Evolutionary conservation across 2,329 filamentous ascomycete genomes (phyloP).

Genomic region (Colletotrichum falcatum): DNA sequence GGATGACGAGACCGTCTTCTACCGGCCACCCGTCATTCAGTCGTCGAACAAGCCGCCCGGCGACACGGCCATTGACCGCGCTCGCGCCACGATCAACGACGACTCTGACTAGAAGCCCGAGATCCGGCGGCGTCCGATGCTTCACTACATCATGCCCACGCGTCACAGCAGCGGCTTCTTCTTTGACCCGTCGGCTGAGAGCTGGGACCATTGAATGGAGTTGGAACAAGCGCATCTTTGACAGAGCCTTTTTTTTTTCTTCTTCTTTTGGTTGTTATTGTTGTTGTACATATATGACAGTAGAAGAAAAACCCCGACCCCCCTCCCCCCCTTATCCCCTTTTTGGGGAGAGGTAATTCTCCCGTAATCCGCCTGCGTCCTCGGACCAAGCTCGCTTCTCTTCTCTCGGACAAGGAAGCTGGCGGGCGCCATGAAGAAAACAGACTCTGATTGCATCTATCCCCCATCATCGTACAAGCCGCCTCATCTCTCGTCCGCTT

Average conservation of each 20-base stretch:
- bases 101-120: slow-evolving; percentile 65
- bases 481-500: slow-evolving; percentile 1
- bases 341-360: slow-evolving; percentile 18
- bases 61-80: slow-evolving; percentile 70
- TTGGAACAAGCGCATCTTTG: slow-evolving; percentile 28
- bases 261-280: slow-evolving; percentile 17
- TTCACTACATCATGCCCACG: slow-evolving; percentile 25
- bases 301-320: slow-evolving; percentile 38
- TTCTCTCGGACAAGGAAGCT: neutral
- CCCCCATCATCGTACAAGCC: slow-evolving; percentile 31
- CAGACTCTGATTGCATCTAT: slow-evolving; percentile 9
- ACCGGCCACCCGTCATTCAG: slow-evolving; percentile 71
- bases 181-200: slow-evolving; percentile 22
- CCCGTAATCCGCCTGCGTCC: slow-evolving; percentile 34
- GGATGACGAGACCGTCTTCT: slow-evolving; percentile 81
- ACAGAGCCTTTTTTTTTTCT: slow-evolving; percentile 25
- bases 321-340: too few relatives aligned
- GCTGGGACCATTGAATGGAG: slow-evolving; percentile 9
- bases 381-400: slow-evolving; percentile 21
- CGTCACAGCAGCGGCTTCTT: slow-evolving; percentile 18
- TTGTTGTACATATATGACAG: slow-evolving; percentile 45
- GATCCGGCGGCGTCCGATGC: slow-evolving; percentile 28
- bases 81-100: slow-evolving; percentile 68
- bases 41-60: slow-evolving; percentile 61
- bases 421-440: slow-evolving; percentile 19